Percentiles rank a stretch among this genome's conserved stretches.
Evolutionary conservation across 2,329 filamentous ascomycete species (phyloP).

Genomic region (Camillea tinctor): DNA sequence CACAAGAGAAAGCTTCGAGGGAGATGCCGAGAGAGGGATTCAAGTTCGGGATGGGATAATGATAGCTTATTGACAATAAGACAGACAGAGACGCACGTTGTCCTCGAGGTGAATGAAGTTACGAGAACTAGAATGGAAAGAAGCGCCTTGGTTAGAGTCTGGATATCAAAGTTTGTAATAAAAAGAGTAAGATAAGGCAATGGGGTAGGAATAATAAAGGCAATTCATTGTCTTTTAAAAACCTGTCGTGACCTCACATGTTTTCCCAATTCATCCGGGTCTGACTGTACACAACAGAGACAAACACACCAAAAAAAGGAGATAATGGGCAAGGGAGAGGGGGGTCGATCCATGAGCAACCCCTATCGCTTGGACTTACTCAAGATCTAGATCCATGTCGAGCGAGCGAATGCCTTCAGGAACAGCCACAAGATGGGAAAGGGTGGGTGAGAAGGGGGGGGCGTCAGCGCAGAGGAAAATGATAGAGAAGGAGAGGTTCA

Average conservation of each 20-base stretch:
- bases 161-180: neutral
- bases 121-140: slow-evolving; percentile 25
- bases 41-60: neutral
- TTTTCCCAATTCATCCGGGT: neutral
- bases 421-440: neutral
- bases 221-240: neutral
- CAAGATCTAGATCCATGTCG: neutral
- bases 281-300: neutral
- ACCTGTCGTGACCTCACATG: neutral
- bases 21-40: neutral
- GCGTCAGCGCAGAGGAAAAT: slow-evolving; percentile 11
- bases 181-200: neutral
- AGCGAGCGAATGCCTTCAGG: neutral
- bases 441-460: slow-evolving; percentile 9
- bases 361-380: neutral
- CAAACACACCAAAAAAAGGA: neutral
- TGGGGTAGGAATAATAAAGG: too few species aligned
- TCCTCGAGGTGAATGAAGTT: slow-evolving; percentile 34
- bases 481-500: neutral
- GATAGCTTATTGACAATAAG: neutral
- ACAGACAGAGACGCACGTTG: slow-evolving; percentile 32
- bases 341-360: neutral
- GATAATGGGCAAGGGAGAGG: neutral
- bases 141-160: neutral
- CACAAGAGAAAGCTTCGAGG: slow-evolving; percentile 2